Conservation (phyloP, 2,329 filamentous ascomycete genomes). For the Corinectria fuckeliana region DNA sequence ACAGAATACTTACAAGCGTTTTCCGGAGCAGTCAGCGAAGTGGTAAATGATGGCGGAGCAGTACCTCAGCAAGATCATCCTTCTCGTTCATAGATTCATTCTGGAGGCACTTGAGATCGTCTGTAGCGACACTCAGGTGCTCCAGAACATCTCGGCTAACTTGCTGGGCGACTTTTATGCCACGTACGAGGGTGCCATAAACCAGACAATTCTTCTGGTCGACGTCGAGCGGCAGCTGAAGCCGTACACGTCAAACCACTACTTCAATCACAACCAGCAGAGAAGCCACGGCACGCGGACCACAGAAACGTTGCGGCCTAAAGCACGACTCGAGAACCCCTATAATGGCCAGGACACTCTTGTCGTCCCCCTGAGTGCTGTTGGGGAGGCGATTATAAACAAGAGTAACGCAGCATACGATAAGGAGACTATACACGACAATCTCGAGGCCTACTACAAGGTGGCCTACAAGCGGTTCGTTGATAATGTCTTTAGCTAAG, state of each 20-base stretch:
- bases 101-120: background rate
- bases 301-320: background rate
- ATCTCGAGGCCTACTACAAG: conserved; percentile 66
- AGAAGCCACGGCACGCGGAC: background rate
- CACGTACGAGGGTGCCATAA: background rate
- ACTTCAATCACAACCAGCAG: background rate
- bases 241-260: background rate
- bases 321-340: too few relatives aligned
- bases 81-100: background rate
- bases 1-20: background rate
- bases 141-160: background rate
- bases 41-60: background rate
- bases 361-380: too few relatives aligned
- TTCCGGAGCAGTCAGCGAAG: background rate
- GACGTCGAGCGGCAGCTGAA: background rate
- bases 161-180: background rate
- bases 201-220: background rate
- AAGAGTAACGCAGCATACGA: background rate
- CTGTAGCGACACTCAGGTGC: background rate
- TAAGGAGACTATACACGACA: conserved; percentile 59
- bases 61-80: background rate
- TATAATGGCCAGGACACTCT: too few relatives aligned
- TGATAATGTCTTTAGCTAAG: conserved; percentile 53
- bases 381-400: too few relatives aligned
- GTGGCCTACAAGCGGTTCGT: conserved; percentile 65